phyloP scores from a whole-genome alignment of 2,329 filamentous ascomycete genomes.

The Neobulgaria alba region DNA sequence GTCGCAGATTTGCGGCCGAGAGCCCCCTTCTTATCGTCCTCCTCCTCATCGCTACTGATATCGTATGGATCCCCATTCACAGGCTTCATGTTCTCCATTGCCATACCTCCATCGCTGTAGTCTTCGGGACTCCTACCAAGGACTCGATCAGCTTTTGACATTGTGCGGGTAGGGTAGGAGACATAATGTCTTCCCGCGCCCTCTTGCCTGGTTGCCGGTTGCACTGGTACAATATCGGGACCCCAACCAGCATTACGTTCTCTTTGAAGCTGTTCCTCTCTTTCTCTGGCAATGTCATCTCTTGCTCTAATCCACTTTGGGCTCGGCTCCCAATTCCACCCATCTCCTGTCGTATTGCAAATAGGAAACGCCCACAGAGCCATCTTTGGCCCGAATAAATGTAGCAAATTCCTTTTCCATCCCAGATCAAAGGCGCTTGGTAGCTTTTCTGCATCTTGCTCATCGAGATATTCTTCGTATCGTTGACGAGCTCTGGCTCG shows the following conservation, averaged over 20 bases:
- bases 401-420: slow-evolving; percentile 65
- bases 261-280: slow-evolving; percentile 51
- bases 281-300: slow-evolving; percentile 50
- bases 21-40: slow-evolving; percentile 18
- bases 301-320: slow-evolving; percentile 66
- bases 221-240: slow-evolving; percentile 12
- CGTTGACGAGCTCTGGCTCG: slow-evolving; percentile 55
- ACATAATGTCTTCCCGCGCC: slow-evolving; percentile 27
- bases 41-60: slow-evolving; percentile 27
- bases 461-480: slow-evolving; percentile 77
- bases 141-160: slow-evolving; percentile 30
- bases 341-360: slow-evolving; percentile 79
- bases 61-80: slow-evolving; percentile 23
- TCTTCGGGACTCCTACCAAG: slow-evolving; percentile 27
- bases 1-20: slow-evolving; percentile 18
- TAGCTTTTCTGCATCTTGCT: slow-evolving; percentile 77
- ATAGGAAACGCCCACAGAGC: slow-evolving; percentile 74
- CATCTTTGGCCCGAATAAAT: slow-evolving; percentile 71
- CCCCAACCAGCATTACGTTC: slow-evolving; percentile 65
- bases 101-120: slow-evolving; percentile 22
- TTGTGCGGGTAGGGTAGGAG: slow-evolving; percentile 15
- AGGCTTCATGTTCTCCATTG: slow-evolving; percentile 24
- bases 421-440: slow-evolving; percentile 93
- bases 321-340: slow-evolving; percentile 89
- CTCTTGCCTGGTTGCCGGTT: slow-evolving; percentile 6